Conservation (phyloP, 2,329 filamentous ascomycete genomes). For the Pseudocercospora fuligena region DNA sequence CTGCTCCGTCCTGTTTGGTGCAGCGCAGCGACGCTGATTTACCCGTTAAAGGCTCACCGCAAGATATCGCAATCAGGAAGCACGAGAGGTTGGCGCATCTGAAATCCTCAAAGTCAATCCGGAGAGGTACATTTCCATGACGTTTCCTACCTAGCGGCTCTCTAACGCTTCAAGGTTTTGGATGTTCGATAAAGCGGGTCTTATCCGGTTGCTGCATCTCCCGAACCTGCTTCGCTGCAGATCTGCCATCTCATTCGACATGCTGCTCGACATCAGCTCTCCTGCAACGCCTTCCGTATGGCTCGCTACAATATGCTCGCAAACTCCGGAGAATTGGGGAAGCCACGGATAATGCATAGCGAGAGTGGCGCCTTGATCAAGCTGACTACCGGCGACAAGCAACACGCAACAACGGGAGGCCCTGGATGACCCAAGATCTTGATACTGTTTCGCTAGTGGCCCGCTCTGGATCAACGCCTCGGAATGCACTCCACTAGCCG, state of each 20-base stretch:
- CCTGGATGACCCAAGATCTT: constrained; percentile 2
- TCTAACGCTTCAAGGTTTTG: no score
- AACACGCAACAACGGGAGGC: neutral
- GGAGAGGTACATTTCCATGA: neutral
- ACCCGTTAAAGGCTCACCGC: neutral
- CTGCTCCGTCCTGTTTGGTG: neutral
- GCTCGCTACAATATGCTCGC: neutral
- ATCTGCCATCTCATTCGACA: neutral
- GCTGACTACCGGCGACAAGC: neutral
- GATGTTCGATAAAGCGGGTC: constrained; percentile 2
- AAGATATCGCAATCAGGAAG: neutral
- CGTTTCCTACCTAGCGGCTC: neutral
- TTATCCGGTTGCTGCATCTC: neutral
- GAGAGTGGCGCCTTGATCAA: neutral
- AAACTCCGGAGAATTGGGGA: neutral
- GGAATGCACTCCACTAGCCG: neutral
- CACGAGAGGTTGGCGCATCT: neutral
- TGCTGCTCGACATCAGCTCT: neutral
- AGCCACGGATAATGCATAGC: neutral
- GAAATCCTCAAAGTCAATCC: neutral
- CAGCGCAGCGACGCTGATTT: neutral
- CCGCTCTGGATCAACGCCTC: neutral
- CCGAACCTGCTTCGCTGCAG: neutral
- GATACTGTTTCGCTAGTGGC: constrained; percentile 4
- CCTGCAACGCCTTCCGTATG: constrained; percentile 2